Base-by-base conservation (phyloP, 75 land plant species). In the Selaginella tamariscina region DNA sequence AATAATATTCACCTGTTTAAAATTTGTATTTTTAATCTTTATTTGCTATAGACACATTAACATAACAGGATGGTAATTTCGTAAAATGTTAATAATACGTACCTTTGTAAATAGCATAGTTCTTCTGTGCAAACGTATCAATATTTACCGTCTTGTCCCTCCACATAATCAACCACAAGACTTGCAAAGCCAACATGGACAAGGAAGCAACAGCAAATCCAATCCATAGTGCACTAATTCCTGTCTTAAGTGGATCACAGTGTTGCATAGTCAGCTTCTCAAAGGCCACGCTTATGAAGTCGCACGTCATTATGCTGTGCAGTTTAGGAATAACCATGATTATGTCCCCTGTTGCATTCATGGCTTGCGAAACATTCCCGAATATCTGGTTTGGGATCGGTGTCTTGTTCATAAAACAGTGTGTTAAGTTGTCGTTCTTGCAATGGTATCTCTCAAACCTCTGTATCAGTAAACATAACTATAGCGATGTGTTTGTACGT, bases 161-260 rank as follows among this genome's bases (percentile, higher is more conserved):
- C 0, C 64, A n/a, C 2, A 68, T 68, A 2, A 9, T 1, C 5
- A 68, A 2, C 70, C 70, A 68, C 28, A 68, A 27, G n/a, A 49
- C 27, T 54, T 68, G 70, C 26, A 68, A 24, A 5, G 59, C 27
- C 56, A 68, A 27, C 70, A 68, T 68, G 11, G 70, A 27, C 1
- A 68, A 1, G 1, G 70, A 68, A 1, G 70, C 56, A 24, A 49
- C 27, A 1, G 59, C 59, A 55, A 68, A 68, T 18, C 57, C 70
- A 68, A 68, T 68, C 70, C 70, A 68, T 1, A 68, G 11, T n/a
- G 70, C 39, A 49, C 44, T 68, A 13, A 68, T 27, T 1, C 57
- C 70, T 2, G 59, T 13, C 29, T 68, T 18, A n/a, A 68, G 8
- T 15, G 13, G 8, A 54, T 23, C 21, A 56, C 71, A 70, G 24